Base-by-base conservation (phyloP, 2,329 filamentous ascomycete genomes). In the Plectosphaerella plurivora region DNA sequence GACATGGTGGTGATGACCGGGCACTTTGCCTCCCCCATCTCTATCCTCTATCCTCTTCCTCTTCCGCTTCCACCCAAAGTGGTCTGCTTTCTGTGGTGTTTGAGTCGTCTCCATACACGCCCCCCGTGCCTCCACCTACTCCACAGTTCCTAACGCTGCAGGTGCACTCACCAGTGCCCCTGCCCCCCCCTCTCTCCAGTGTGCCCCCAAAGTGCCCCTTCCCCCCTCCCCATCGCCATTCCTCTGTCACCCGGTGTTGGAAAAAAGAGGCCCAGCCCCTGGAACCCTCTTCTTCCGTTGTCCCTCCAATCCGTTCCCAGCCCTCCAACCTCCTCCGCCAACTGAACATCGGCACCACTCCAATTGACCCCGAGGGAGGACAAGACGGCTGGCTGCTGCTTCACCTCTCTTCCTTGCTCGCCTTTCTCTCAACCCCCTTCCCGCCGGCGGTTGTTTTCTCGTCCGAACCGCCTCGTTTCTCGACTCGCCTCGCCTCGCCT, bases 1-100 rank as follows among this genome's bases (percentile, higher is more conserved):
- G 48, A 62, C 70, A 47, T 69, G 65, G 55, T 68, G 63, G 59
- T 22, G 22, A 22, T 5, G 5, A 22, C 22, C 22, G n/a, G n/a
- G n/a, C n/a, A 22, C 22, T 22, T 22, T 22, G 22, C 22, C 22
- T 5, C 22, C 22, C 22, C 22, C 22, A 22, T 22, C 5, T 22
- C 22, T 22, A 22, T 22, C 22, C 22, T 77, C 5, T 79, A 60
- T 74, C 59, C 67, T 75, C 53, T 68, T 81, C 45, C 78, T 77
- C 5, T 79, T 74, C 59, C 67, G 75, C 53, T 68, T 81, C 45
- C 78, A 79, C 51, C 75, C 75, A 0, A 76, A 79, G 58, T 22
- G 22, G 22, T 5, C 22, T 22, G 22, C 22, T 22, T 22, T 22
- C 22, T 22, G 22, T 22, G 22, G n/a, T n/a, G n/a, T n/a, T n/a